Evolutionary conservation across 331 rosid genomes (phyloP).

Genomic region (Malus hybrid): DNA sequence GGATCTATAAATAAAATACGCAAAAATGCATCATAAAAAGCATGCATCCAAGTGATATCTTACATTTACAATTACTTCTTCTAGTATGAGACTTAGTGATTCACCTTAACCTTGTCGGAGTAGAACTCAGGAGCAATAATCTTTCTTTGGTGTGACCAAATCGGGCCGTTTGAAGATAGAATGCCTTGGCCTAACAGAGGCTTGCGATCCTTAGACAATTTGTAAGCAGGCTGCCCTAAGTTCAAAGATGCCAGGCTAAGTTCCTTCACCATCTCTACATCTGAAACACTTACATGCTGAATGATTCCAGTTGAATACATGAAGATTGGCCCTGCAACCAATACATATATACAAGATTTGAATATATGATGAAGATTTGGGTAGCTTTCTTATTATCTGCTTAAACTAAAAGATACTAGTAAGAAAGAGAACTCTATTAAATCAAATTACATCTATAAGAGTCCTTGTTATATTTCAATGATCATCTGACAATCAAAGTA

Average conservation of each 20-base stretch:
- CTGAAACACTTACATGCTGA: slow-evolving; percentile 31
- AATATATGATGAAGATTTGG: too few relatives aligned
- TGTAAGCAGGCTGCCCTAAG: slow-evolving; percentile 59
- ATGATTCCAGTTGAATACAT: slow-evolving; percentile 39
- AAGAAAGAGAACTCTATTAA: too few relatives aligned
- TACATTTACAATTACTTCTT: not conserved
- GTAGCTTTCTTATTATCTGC: too few relatives aligned
- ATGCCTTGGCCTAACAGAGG: slow-evolving; percentile 67
- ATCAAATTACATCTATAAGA: too few relatives aligned
- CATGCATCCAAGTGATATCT: not conserved
- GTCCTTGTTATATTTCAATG: too few relatives aligned
- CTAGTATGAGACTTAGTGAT: not conserved
- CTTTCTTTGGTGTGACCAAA: slow-evolving; percentile 70
- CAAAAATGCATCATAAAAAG: not conserved
- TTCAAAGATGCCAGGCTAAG: slow-evolving; percentile 31
- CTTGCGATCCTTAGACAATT: slow-evolving; percentile 36
- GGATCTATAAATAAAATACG: not conserved
- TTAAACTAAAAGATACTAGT: too few relatives aligned
- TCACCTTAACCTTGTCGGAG: slow-evolving; percentile 66
- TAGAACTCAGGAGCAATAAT: slow-evolving; percentile 68
- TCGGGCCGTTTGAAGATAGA: slow-evolving; percentile 49
- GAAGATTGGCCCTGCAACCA: slow-evolving; percentile 30
- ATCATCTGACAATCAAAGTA: too few relatives aligned
- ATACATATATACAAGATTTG: not conserved
- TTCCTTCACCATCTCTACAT: slow-evolving; percentile 57